Conservation (phyloP, 306 rosid genomes). For the Biancaea sappan region DNA sequence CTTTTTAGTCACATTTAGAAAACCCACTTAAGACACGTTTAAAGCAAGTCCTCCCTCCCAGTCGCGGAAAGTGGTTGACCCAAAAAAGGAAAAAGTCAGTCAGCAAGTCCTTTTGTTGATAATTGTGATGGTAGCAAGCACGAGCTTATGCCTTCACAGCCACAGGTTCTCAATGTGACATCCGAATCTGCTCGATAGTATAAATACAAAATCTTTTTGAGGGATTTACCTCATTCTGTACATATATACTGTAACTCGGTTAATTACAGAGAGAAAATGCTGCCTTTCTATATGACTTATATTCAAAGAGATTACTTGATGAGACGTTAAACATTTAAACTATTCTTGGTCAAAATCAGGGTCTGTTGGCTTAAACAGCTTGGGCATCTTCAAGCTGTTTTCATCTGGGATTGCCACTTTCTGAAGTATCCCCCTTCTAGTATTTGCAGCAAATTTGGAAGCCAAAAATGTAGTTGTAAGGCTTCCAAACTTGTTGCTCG, state of each 20-base stretch:
- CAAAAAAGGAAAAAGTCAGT: too few species aligned
- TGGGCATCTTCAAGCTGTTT: constrained; percentile 72
- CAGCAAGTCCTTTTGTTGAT: background rate
- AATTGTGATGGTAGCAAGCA: background rate
- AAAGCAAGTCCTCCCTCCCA: background rate
- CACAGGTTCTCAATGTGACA: background rate
- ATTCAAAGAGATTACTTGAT: background rate
- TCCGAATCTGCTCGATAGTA: background rate
- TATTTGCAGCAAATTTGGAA: constrained; percentile 73
- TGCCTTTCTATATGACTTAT: background rate
- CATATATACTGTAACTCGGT: background rate
- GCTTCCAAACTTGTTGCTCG: background rate
- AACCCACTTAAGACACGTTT: background rate
- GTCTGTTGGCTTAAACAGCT: constrained; percentile 85
- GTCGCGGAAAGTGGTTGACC: too few species aligned
- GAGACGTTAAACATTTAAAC: constrained; percentile 4
- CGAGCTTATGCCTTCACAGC: too few species aligned
- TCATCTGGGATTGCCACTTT: constrained; percentile 50
- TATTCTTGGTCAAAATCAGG: constrained; percentile 67
- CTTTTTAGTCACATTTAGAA: too few species aligned
- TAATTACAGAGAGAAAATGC: background rate
- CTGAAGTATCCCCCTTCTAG: constrained; percentile 50
- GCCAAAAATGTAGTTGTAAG: constrained; percentile 67
- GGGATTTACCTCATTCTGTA: background rate
- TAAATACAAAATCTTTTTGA: background rate